A percentile compares a stretch with the other conserved stretches of the same genome.
These are phyloP conservation scores for Mortierella sp. DNA, from an alignment of 371 early-diverging fungal genomes.

Conservation along the genomic window DNA sequence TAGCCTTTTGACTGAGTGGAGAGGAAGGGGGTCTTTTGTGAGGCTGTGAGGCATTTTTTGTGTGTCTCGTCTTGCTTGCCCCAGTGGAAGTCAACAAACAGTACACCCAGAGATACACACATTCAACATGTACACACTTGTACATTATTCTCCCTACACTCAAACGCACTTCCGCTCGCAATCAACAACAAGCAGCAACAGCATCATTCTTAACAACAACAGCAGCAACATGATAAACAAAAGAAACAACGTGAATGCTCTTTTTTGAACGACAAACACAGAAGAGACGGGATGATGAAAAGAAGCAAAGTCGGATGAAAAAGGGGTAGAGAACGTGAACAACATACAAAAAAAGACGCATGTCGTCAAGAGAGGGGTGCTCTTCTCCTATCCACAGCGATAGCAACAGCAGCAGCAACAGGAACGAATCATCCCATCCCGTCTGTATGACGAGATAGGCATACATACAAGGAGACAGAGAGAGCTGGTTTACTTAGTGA, in stretches of 20 bases:
- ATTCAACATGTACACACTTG: not conserved
- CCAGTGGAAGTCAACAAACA: not conserved
- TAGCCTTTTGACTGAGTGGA: not conserved
- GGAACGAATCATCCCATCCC: not conserved
- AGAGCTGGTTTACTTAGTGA: not conserved
- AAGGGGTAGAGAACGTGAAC: not conserved
- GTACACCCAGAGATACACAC: not conserved
- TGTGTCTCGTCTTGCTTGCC: not conserved
- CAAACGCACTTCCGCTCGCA: not conserved
- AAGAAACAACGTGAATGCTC: not conserved
- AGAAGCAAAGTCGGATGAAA: not conserved
- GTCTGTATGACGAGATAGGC: not conserved
- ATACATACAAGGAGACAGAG: not conserved
- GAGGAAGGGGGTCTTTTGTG: not conserved
- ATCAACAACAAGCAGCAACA: not conserved
- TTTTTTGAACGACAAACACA: not conserved
- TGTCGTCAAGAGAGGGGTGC: not conserved
- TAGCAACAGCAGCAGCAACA: not conserved
- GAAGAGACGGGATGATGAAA: not conserved
- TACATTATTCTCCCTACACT: not conserved
- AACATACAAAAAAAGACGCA: not conserved
- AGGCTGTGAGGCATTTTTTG: constrained; percentile 8
- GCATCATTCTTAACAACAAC: not conserved
- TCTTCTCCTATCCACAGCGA: not conserved
- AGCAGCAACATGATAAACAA: not conserved